Base-by-base conservation (phyloP, 2,329 filamentous ascomycete genomes). In the Coniochaeta sp. region DNA sequence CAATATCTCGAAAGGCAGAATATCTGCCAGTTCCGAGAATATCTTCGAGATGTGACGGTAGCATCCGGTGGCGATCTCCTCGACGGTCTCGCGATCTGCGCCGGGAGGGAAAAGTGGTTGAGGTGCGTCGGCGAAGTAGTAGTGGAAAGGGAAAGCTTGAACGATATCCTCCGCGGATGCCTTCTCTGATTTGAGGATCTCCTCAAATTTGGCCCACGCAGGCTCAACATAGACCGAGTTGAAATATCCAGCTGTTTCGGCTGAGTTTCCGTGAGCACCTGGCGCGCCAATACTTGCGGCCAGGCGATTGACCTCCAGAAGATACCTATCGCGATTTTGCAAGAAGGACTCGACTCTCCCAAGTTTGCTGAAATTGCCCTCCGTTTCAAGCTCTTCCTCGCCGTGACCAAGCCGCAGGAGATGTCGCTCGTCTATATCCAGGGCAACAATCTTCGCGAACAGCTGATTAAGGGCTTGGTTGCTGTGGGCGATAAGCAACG, bases 381-480 rank as follows among this genome's bases (percentile, higher is more conserved):
- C 89, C 0, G 90, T 92, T 61, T 91, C 89, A 6, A 98, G 81
- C 60, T 98, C 95, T 70, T 97, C 95, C 72, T 99, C 96, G 44
- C 95, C 95, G 72, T 96, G 95, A 38, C 95, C 95, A 38, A 99
- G 81, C 62, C 95, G 89, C 58, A 99, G 81, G 61, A 99, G 81
- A 78, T 99, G 95, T 43, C 95, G 87, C 74, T 96, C 90, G 69
- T 99, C 96, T 66, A 99, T 98, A 68, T 98, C 92, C 31, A 99
- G 80, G 6, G 89, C 90, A n/a, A 93, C 89, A 63, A 99, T 99
- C 77, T 99, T 99, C 68, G 96, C 90, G 76, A 99, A 99, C 1
- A 99, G 81, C 72, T 99, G 95, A 69, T 99, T 99, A 11, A 99
- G 79, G 1, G 95, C 96, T 73, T 99, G 96, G 70, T 99, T 99